Base-by-base conservation (phyloP, 75 land plant genomes). In the Chamaecyparis obtusa region DNA sequence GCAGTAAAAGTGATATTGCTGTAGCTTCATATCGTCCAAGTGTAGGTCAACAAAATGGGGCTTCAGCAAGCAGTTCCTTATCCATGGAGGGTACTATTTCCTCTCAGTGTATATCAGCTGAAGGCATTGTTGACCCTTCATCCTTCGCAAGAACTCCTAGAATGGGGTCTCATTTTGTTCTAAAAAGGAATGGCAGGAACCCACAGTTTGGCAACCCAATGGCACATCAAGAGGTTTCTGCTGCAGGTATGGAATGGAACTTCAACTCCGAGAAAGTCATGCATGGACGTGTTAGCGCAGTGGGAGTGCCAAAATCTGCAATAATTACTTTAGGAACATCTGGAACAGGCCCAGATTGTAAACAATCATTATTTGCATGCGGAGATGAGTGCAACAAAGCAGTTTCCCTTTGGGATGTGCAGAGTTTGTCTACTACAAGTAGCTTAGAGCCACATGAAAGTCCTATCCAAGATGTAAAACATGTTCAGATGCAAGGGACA, bases 11-110 rank as follows among this genome's bases (percentile, higher is more conserved):
- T 54, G 88, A 94, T 83, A 90, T 89, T 49, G 89, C 93, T 79
- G 96, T 97, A 86, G 95, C 96, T 83, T 89, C 96, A 17, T 97
- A 91, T 82, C 95, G 99, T 36, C 98, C 96, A 35, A 92, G 88
- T 87, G 89, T 92, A 77, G 56, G 36, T 76, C 32, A 56, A 33
- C 87, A 89, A 55, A 84, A 35, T 36, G 64, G 84, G 19, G n/a
- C 27, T 37, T 56, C 78, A 27, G 46, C 87, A 17, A 60, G 85
- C 8, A 35, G 82, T 57, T 86, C 92, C 17, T 87, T 54, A 27
- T 76, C 90, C 14, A 78, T 64, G 86, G 94, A 91, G 33, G 32
- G 75, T n/a, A 11, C 56, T 27, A 0, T 32, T 74, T 86, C 93
- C 77, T 95, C 92, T 86, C 85, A 91, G 56, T 48, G 85, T 74